Evolutionary conservation across 2,329 filamentous ascomycete genomes (phyloP).

Genomic region (Mariannaea sp.): DNA sequence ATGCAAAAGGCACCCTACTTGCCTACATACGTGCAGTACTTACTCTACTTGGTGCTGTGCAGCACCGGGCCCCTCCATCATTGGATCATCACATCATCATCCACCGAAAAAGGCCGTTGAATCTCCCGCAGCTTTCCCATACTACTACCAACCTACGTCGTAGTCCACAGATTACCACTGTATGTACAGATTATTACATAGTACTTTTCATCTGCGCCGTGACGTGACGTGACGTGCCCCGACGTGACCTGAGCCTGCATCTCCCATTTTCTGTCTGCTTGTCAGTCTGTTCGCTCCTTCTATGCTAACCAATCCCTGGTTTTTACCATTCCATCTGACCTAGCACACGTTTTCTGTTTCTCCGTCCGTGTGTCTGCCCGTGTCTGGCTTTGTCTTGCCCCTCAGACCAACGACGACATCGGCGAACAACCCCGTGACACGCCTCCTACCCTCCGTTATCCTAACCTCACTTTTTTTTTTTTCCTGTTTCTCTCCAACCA

Average conservation of each 20-base stretch:
- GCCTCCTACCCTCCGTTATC: neutral
- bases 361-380: neutral
- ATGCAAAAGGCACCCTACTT: no score
- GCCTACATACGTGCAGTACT: no score
- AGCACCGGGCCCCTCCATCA: conserved; percentile 13
- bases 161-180: no score
- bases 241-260: conserved; percentile 13
- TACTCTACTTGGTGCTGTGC: neutral
- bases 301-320: conserved; percentile 9
- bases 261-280: conserved; percentile 10
- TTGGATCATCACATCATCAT: conserved; percentile 34
- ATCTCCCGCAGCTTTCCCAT: neutral
- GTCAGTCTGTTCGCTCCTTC: conserved; percentile 13
- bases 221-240: conserved; percentile 13
- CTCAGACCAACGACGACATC: conserved; percentile 19
- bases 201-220: conserved; percentile 22
- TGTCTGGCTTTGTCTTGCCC: neutral
- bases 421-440: conserved; percentile 15
- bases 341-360: conserved; percentile 7
- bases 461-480: neutral
- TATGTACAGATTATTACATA: no score
- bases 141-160: no score
- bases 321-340: neutral
- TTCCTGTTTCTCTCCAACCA: neutral
- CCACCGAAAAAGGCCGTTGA: neutral